A percentile compares a stretch with the other conserved stretches of the same genome.
Evolutionary conservation across 768 basidiomycete species (phyloP).

Genomic region (Nevesoporus exiguus): DNA sequence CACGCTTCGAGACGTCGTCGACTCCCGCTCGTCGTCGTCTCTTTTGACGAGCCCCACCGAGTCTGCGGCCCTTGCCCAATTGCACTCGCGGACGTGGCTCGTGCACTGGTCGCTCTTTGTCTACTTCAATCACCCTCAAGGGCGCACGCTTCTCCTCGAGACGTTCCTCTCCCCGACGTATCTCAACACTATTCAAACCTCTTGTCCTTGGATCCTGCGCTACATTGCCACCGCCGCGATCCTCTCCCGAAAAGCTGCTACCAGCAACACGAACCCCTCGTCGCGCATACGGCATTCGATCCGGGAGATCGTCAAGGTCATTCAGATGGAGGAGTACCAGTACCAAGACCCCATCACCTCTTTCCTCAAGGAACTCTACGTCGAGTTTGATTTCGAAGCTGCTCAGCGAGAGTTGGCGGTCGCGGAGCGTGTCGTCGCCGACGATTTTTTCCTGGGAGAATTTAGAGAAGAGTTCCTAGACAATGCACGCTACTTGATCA

Average conservation of each 20-base stretch:
- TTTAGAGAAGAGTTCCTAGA: slow-evolving; percentile 95
- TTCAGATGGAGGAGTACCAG: slow-evolving; percentile 94
- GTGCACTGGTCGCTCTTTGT: slow-evolving; percentile 98
- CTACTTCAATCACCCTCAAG: slow-evolving; percentile 95
- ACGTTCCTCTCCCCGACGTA: slow-evolving; percentile 95
- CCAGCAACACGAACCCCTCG: slow-evolving; percentile 46
- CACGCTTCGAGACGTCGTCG: slow-evolving; percentile 89
- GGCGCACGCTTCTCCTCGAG: slow-evolving; percentile 88
- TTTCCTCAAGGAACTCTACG: slow-evolving; percentile 91
- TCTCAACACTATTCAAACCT: slow-evolving; percentile 97
- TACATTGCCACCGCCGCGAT: slow-evolving; percentile 94
- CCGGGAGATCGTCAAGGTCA: slow-evolving; percentile 87
- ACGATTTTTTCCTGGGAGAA: slow-evolving; percentile 92
- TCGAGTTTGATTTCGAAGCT: slow-evolving; percentile 94
- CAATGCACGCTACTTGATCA: slow-evolving; percentile 93
- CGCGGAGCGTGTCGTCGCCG: slow-evolving; percentile 78
- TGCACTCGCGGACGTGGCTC: slow-evolving; percentile 95
- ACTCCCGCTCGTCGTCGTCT: slow-evolving; percentile 63
- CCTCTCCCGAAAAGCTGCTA: slow-evolving; percentile 76
- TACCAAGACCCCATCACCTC: slow-evolving; percentile 91
- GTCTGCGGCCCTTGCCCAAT: slow-evolving; percentile 75
- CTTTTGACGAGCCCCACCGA: slow-evolving; percentile 44
- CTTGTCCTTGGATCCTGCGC: slow-evolving; percentile 90
- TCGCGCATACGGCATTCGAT: slow-evolving; percentile 85
- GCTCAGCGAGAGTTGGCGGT: slow-evolving; percentile 79